A percentile compares a stretch with the other conserved stretches of the same genome.
These are phyloP conservation scores for Phytophthora pluvialis DNA, from an alignment of 352 stramenopile species.

Conservation along the genomic window DNA sequence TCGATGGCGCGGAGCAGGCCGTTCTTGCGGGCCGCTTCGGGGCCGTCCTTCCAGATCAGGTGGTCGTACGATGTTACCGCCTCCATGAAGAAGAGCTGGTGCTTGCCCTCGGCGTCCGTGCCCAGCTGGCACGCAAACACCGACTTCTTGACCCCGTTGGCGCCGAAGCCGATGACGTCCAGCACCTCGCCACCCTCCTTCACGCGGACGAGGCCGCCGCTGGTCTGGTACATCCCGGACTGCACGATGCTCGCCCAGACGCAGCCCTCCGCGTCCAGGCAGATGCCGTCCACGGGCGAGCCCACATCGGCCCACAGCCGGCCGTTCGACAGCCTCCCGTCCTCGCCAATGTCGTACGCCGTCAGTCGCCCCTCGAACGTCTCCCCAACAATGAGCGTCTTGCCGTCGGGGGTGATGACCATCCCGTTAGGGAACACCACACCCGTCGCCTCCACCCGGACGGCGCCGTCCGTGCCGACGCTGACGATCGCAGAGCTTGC, in stretches of 20 bases:
- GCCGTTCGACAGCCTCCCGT: conserved; percentile 55
- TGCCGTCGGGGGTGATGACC: conserved; percentile 75
- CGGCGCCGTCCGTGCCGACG: conserved; percentile 44
- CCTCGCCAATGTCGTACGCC: conserved; percentile 64
- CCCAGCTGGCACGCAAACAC: conserved; percentile 72
- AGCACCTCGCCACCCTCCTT: conserved; percentile 61
- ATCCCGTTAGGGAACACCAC: conserved; percentile 78
- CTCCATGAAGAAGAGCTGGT: conserved; percentile 72
- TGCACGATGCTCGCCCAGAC: conserved; percentile 67
- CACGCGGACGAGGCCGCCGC: conserved; percentile 57
- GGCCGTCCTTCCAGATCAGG: conserved; percentile 47
- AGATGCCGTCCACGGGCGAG: conserved; percentile 61
- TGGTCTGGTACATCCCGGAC: conserved; percentile 53
- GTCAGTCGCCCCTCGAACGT: conserved; percentile 61
- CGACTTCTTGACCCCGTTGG: conserved; percentile 55
- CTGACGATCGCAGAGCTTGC: conserved; percentile 65
- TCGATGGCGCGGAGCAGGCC: conserved; percentile 51
- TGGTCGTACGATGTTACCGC: conserved; percentile 46
- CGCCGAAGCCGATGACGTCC: conserved; percentile 63
- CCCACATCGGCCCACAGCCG: conserved; percentile 65
- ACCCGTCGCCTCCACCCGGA: conserved; percentile 59
- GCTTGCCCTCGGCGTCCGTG: conserved; percentile 55
- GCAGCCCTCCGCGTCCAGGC: conserved; percentile 69
- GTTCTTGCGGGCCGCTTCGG: conserved; percentile 45
- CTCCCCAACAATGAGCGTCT: conserved; percentile 74